A percentile compares a stretch with the other conserved stretches of the same genome.
Evolutionary conservation across 2,329 filamentous ascomycete genomes (phyloP).

Genomic region (Neofusicoccum cordaticola): DNA sequence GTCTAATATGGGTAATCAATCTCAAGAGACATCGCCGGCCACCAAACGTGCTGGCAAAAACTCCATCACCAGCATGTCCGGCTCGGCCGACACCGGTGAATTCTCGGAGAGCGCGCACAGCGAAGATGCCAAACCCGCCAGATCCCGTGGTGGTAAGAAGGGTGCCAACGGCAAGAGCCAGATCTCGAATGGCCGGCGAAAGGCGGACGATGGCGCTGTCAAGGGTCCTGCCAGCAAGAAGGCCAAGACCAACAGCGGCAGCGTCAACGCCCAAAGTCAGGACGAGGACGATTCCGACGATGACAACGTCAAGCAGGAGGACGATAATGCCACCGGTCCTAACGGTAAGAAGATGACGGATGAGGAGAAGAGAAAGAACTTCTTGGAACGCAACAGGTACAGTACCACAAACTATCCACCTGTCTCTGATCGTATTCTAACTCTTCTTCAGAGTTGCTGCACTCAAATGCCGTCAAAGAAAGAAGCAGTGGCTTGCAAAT

Average conservation of each 20-base stretch:
- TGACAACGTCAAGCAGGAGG: constrained; percentile 36
- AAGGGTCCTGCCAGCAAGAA: constrained; percentile 72
- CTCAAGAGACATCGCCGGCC: constrained; percentile 49
- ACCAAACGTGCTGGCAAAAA: constrained; percentile 43
- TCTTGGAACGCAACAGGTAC: constrained; percentile 92
- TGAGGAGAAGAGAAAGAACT: constrained; percentile 97
- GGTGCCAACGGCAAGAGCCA: constrained; percentile 34
- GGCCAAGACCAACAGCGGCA: constrained; percentile 57
- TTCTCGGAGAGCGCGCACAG: constrained; percentile 71
- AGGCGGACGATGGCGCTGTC: constrained; percentile 67
- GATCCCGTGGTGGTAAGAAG: constrained; percentile 39
- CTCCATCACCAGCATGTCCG: constrained; percentile 58
- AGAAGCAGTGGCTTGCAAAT: constrained; percentile 98
- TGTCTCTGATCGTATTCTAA: constrained; percentile 24
- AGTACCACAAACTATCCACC: constrained; percentile 28
- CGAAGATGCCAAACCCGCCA: constrained; percentile 60
- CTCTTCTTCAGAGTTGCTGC: constrained; percentile 71
- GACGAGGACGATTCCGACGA: constrained; percentile 53
- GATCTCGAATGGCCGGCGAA: constrained; percentile 57
- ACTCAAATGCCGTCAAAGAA: constrained; percentile 92
- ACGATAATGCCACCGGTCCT: constrained; percentile 19
- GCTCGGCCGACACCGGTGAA: constrained; percentile 56
- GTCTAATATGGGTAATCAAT: constrained; percentile 29
- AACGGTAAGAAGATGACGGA: constrained; percentile 86
- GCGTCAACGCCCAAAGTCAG: constrained; percentile 34